phyloP scores from a whole-genome alignment of 768 basidiomycete genomes.

The Leccinum imitatum region DNA sequence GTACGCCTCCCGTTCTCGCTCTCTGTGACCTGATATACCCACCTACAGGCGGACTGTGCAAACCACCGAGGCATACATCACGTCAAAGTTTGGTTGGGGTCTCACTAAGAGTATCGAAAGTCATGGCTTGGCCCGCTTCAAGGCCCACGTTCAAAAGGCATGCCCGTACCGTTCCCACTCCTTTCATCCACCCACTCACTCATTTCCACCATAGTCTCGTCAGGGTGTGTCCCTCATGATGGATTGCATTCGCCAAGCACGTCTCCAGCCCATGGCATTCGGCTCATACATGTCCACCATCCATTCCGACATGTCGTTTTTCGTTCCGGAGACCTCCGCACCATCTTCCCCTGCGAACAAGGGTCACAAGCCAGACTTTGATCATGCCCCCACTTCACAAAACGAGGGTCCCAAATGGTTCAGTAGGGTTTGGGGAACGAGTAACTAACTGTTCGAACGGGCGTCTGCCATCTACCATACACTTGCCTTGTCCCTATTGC shows the following conservation, averaged over 20 bases:
- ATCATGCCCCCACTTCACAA: slow-evolving; percentile 10
- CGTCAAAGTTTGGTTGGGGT: slow-evolving; percentile 91
- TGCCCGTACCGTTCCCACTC: slow-evolving; percentile 26
- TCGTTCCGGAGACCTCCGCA: slow-evolving; percentile 21
- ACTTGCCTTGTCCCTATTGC: slow-evolving; percentile 16
- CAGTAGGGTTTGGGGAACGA: slow-evolving; percentile 25
- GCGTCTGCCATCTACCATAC: slow-evolving; percentile 15
- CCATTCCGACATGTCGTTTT: slow-evolving; percentile 33
- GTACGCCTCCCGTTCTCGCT: slow-evolving; percentile 22
- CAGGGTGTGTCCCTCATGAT: slow-evolving; percentile 86
- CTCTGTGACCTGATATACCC: slow-evolving; percentile 3
- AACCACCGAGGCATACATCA: slow-evolving; percentile 80
- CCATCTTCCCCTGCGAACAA: slow-evolving; percentile 14
- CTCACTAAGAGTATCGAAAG: slow-evolving; percentile 84
- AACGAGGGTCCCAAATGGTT: slow-evolving; percentile 24
- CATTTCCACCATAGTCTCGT: slow-evolving; percentile 56
- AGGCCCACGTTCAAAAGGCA: slow-evolving; percentile 83
- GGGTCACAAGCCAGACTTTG: slow-evolving; percentile 20
- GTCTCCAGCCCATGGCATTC: slow-evolving; percentile 50
- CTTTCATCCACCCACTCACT: neutral
- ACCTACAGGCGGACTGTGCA: slow-evolving; percentile 70
- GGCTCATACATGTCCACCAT: slow-evolving; percentile 37
- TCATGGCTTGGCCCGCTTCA: slow-evolving; percentile 81
- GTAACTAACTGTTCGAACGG: slow-evolving; percentile 8
- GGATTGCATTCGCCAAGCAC: slow-evolving; percentile 74